Evolutionary conservation across 805 yeast species (phyloP).

Genomic region (Wickerhamiella shivajii): DNA sequence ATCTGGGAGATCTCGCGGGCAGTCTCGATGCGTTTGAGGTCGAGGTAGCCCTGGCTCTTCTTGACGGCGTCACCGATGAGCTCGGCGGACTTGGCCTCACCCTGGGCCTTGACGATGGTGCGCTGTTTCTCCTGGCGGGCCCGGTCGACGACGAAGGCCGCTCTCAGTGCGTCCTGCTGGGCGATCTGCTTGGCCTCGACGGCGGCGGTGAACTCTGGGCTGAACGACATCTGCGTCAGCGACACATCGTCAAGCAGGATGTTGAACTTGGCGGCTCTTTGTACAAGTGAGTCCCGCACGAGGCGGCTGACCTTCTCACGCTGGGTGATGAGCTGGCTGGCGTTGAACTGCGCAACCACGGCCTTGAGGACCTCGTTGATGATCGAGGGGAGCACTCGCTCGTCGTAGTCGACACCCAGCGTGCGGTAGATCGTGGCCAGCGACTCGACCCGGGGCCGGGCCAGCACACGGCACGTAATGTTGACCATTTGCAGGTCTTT

Average conservation of each 20-base stretch:
- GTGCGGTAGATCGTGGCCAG: conserved; percentile 84
- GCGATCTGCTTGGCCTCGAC: conserved; percentile 99
- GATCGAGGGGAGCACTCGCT: conserved; percentile 92
- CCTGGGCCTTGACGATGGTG: conserved; percentile 90
- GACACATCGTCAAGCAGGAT: conserved; percentile 89
- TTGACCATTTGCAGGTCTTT: conserved; percentile 98
- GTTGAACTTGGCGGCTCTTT: conserved; percentile 84
- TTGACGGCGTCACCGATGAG: conserved; percentile 98
- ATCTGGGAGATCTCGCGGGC: conserved; percentile 90
- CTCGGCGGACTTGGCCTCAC: conserved; percentile 97
- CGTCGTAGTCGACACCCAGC: conserved; percentile 88
- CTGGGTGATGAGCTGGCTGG: conserved; percentile 96
- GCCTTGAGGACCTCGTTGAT: conserved; percentile 93
- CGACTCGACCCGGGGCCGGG: conserved; percentile 67
- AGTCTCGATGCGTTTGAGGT: conserved; percentile 90
- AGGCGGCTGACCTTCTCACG: conserved; percentile 89
- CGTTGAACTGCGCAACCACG: conserved; percentile 96
- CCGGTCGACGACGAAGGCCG: conserved; percentile 91
- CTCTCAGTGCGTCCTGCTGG: conserved; percentile 98
- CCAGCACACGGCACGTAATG: conserved; percentile 94
- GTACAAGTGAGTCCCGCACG: conserved; percentile 78
- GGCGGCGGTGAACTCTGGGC: conserved; percentile 94
- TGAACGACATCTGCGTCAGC: conserved; percentile 88
- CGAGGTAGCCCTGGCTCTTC: conserved; percentile 90
- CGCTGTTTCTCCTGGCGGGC: conserved; percentile 97